Evolutionary conservation across 2,329 filamentous ascomycete species (phyloP), one percentile per base, ranked within the genome.

Genomic region (Lachnellula arida): DNA sequence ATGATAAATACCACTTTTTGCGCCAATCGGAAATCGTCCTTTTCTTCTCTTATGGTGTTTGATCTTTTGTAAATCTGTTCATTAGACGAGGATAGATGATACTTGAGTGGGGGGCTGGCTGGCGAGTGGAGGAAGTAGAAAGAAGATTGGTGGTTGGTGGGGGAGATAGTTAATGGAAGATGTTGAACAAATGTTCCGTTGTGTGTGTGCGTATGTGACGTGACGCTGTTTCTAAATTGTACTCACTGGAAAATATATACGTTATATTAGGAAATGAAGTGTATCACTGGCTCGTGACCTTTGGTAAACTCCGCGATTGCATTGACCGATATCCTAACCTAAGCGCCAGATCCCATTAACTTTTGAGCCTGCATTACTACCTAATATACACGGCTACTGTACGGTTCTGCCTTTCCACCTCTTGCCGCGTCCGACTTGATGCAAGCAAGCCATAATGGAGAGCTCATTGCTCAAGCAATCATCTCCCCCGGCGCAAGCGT

Each of bases 401-500:
- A 32, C 28, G 9, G 1, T 7, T 7, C 7, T 32, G 28, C 9
- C 28, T 11, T 32, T 32, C 28, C 28, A 12, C 28, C 28, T 32
- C 28, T 32, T 12, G 9, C 28, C 9, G 28, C 25, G 5, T 9
- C 28, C 28, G 9, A 32, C 28, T 9, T 28, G 3, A 32, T 4
- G 28, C 28, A 32, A 32, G 28, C 28, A 32, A 32, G 28, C 28
- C 28, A 32, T 9, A 12, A 32, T 32, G 9, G 3, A 32, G 9
- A 32, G 9, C 28, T 19, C 19, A 19, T 19, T 19, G 19, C 19
- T 64, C 55, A 70, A 62, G 64, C 62, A 50, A 61, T 49, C 39
- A 52, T 62, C 48, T 67, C 58, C n/a, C 67, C 67, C 34, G 54
- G 47, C n/a, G 54, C 44, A 49, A 70, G 51, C 40, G 63, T 67